phyloP scores from a whole-genome alignment of 345 rosid genomes.

The Triadica sebifera region DNA sequence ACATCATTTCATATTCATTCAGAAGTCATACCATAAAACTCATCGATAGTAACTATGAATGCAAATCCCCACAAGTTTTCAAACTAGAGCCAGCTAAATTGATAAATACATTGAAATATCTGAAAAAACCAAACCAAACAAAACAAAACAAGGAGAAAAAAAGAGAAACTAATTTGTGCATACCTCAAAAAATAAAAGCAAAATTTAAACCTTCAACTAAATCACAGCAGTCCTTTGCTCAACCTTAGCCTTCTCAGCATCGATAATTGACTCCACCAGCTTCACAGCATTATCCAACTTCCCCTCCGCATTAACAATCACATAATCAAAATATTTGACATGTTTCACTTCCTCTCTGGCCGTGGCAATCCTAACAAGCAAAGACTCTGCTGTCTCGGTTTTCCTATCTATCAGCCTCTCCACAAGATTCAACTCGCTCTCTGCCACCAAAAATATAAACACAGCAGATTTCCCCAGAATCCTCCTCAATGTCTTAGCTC shows the following conservation, averaged over 20 bases:
- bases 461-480: slow-evolving; percentile 73
- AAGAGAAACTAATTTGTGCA: slow-evolving; percentile 1
- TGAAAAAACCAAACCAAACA: slow-evolving; percentile 1
- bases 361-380: slow-evolving; percentile 74
- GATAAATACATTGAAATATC: background rate
- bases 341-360: slow-evolving; percentile 86
- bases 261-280: slow-evolving; percentile 67
- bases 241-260: slow-evolving; percentile 93
- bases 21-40: background rate
- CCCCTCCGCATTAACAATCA: slow-evolving; percentile 78
- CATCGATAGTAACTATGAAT: background rate
- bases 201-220: slow-evolving; percentile 21
- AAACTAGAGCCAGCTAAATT: background rate
- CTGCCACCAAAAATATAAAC: slow-evolving; percentile 75
- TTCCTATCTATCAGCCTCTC: slow-evolving; percentile 79
- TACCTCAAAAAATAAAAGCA: background rate
- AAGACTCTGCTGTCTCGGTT: slow-evolving; percentile 72
- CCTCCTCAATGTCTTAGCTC: slow-evolving; percentile 68
- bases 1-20: background rate
- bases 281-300: slow-evolving; percentile 69
- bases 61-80: background rate
- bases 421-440: slow-evolving; percentile 75
- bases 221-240: slow-evolving; percentile 59
- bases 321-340: slow-evolving; percentile 66
- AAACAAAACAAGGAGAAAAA: no score